These are phyloP conservation scores for Scopulariopsis brevicaulis DNA, from an alignment of 2,329 filamentous ascomycete genomes.

Conservation along the genomic window DNA sequence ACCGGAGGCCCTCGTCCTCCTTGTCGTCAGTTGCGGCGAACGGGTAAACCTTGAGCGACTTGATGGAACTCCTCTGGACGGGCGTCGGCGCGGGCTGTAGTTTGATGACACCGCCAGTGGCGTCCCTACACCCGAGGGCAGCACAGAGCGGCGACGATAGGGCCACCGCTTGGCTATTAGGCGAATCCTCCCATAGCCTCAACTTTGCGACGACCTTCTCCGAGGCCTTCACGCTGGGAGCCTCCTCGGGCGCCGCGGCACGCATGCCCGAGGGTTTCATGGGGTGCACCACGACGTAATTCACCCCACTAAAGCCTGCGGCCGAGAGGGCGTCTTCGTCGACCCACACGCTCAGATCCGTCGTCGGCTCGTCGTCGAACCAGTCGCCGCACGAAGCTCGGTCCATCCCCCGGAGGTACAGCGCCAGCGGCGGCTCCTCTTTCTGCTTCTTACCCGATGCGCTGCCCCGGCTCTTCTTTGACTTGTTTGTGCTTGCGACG, in stretches of 20 bases:
- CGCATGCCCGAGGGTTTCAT: slow-evolving; percentile 71
- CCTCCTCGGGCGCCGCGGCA: slow-evolving; percentile 56
- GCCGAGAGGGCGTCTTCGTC: slow-evolving; percentile 65
- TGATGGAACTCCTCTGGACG: slow-evolving; percentile 52
- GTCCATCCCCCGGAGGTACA: slow-evolving; percentile 77
- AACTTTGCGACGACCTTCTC: slow-evolving; percentile 67
- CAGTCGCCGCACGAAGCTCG: slow-evolving; percentile 57
- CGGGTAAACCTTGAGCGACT: slow-evolving; percentile 66
- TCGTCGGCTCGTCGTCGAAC: slow-evolving; percentile 58
- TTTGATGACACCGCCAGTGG: slow-evolving; percentile 80
- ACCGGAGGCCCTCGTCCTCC: slow-evolving; percentile 58
- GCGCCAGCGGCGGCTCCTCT: slow-evolving; percentile 53
- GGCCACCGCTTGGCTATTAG: slow-evolving; percentile 68
- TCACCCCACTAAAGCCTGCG: slow-evolving; percentile 63
- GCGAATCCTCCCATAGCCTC: slow-evolving; percentile 73
- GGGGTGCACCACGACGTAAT: slow-evolving; percentile 75
- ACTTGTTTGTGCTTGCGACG: slow-evolving; percentile 67
- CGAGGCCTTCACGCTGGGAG: slow-evolving; percentile 36
- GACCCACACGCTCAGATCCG: slow-evolving; percentile 67
- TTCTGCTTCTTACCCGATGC: slow-evolving; percentile 40
- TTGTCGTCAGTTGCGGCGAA: slow-evolving; percentile 50
- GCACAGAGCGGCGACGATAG: slow-evolving; percentile 69
- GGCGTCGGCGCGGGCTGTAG: slow-evolving; percentile 72
- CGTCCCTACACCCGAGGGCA: slow-evolving; percentile 56
- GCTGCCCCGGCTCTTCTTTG: slow-evolving; percentile 68